Conservation (phyloP, 2,329 filamentous ascomycete species). For the Hymenoscyphus fraxineus region DNA sequence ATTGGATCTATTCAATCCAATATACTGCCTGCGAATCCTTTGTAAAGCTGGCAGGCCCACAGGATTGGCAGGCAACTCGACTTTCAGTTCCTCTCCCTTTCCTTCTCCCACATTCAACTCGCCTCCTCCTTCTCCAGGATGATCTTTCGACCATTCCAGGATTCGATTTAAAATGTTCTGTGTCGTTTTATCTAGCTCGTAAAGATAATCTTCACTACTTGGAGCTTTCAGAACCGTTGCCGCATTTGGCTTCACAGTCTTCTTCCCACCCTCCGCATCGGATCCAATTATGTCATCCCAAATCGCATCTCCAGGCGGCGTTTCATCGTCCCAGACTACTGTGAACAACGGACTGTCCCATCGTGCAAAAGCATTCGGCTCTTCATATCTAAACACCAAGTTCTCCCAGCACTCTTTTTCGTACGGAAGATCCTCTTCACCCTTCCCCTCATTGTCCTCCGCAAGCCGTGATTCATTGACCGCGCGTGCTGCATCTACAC, state of each 20-base stretch:
- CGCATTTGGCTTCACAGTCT: conserved; percentile 67
- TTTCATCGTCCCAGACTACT: conserved; percentile 70
- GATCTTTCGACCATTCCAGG: conserved; percentile 62
- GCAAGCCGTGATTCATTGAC: conserved; percentile 59
- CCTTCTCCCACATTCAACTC: conserved; percentile 43
- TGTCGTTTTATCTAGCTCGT: conserved; percentile 74
- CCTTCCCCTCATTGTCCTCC: conserved; percentile 31
- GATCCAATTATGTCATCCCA: conserved; percentile 67
- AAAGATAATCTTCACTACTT: conserved; percentile 67
- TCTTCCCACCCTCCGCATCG: conserved; percentile 56
- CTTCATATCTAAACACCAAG: conserved; percentile 68
- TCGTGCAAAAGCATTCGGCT: conserved; percentile 78
- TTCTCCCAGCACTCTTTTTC: conserved; percentile 34
- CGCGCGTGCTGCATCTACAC: conserved; percentile 46
- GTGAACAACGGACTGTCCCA: conserved; percentile 85
- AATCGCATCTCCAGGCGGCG: conserved; percentile 62
- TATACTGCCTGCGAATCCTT: conserved; percentile 71
- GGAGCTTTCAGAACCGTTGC: conserved; percentile 67
- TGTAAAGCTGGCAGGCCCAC: conserved; percentile 73
- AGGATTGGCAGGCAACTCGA: conserved; percentile 63
- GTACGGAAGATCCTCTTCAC: conserved; percentile 32
- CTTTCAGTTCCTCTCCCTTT: conserved; percentile 45
- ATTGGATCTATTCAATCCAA: conserved; percentile 70
- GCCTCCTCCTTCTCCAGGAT: conserved; percentile 57
- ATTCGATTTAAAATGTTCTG: conserved; percentile 72